phyloP scores from a whole-genome alignment of 1,139 yeast species.

The Nematodospora anomalae region DNA sequence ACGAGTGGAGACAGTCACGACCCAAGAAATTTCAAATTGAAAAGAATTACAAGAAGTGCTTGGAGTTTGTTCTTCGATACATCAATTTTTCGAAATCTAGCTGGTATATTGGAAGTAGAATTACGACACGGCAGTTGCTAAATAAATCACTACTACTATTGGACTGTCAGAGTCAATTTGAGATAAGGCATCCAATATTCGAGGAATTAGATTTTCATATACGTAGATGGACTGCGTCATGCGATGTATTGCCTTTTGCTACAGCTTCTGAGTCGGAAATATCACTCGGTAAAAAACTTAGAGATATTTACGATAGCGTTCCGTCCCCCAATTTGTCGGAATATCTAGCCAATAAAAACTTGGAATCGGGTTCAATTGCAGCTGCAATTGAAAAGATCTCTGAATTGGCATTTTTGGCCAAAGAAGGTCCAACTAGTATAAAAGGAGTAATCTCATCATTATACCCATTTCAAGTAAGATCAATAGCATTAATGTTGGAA shows the following conservation, averaged over 20 bases:
- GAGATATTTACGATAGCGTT: conserved; percentile 37
- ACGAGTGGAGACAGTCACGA: conserved; percentile 28
- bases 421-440: conserved; percentile 24
- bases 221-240: conserved; percentile 26
- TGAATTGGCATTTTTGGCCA: conserved; percentile 17
- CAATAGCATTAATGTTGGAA: conserved; percentile 58
- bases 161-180: conserved; percentile 1
- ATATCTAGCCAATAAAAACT: conserved; percentile 15
- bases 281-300: conserved; percentile 23
- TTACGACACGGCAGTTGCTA: not conserved
- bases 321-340: conserved; percentile 37
- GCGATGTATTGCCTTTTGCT: conserved; percentile 3
- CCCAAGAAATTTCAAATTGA: conserved; percentile 23
- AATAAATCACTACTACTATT: not conserved
- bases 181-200: not conserved
- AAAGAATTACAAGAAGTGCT: conserved; percentile 24
- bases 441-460: conserved; percentile 52
- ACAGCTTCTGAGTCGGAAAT: conserved; percentile 2
- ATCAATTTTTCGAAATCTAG: conserved; percentile 16
- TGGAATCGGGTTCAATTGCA: conserved; percentile 15
- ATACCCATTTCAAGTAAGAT: conserved; percentile 58
- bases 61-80: conserved; percentile 28
- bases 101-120: conserved; percentile 36
- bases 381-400: conserved; percentile 21
- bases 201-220: conserved; percentile 9